These are phyloP conservation scores for Ceriops decandra DNA, from an alignment of 345 rosid genomes.

Conservation along the genomic window DNA sequence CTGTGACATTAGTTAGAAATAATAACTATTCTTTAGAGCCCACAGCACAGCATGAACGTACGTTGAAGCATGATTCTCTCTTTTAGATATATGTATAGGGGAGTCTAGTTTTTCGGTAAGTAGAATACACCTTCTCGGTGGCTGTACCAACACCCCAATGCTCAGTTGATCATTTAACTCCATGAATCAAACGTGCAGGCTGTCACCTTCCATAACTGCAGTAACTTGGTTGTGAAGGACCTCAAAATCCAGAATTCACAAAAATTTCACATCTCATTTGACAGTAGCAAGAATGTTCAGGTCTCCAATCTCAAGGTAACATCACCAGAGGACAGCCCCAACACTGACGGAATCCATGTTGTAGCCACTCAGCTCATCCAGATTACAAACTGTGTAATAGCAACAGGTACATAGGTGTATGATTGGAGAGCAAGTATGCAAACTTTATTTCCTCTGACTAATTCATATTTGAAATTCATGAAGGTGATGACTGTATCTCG, in stretches of 20 bases:
- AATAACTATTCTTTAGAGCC: too few species aligned
- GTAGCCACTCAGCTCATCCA: conserved; percentile 56
- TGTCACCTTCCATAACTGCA: conserved; percentile 55
- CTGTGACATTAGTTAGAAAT: too few species aligned
- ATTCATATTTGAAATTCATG: not conserved
- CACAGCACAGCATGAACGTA: too few species aligned
- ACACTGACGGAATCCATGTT: conserved; percentile 89
- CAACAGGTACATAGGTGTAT: conserved; percentile 46
- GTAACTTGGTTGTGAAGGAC: conserved; percentile 42
- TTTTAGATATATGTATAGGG: too few species aligned
- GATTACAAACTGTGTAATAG: conserved; percentile 44
- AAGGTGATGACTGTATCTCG: conserved; percentile 89
- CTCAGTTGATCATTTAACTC: not conserved
- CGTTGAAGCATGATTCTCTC: too few species aligned
- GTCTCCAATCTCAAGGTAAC: conserved; percentile 49
- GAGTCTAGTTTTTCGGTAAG: not conserved
- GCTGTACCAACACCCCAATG: not conserved
- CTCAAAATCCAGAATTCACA: conserved; percentile 63
- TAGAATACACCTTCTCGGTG: not conserved
- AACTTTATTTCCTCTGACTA: not conserved
- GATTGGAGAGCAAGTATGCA: too few species aligned
- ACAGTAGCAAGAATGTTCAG: conserved; percentile 42
- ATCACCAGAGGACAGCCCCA: conserved; percentile 65
- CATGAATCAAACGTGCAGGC: conserved; percentile 42
- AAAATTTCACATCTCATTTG: conserved; percentile 61